Conservation (phyloP, 2,329 filamentous ascomycete species). For the Colletotrichum costaricense region DNA sequence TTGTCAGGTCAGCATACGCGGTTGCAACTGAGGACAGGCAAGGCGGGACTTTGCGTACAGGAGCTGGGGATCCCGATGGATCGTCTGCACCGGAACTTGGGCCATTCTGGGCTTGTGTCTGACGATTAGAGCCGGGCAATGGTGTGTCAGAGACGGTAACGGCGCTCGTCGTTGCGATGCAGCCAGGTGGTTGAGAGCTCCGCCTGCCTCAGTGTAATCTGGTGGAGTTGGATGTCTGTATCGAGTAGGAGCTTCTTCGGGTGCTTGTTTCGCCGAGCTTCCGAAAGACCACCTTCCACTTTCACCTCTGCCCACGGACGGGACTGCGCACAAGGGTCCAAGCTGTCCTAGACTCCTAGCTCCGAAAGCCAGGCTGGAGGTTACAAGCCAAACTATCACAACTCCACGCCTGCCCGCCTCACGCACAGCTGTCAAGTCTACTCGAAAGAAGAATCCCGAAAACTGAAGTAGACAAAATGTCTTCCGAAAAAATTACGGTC, state of each 20-base stretch:
- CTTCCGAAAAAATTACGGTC: conserved; percentile 70
- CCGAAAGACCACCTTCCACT: conserved; percentile 41
- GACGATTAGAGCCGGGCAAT: conserved; percentile 2
- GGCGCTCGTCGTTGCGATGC: conserved; percentile 13
- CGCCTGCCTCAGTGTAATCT: neutral
- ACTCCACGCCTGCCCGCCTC: conserved; percentile 1
- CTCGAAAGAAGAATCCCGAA: neutral
- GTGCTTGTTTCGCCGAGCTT: conserved; percentile 33
- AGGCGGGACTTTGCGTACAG: conserved; percentile 73
- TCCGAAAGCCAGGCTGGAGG: conserved; percentile 34
- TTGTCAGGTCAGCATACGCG: neutral
- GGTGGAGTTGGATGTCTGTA: neutral
- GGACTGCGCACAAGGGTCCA: conserved; percentile 29
- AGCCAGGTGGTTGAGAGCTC: conserved; percentile 12
- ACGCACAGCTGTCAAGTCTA: neutral
- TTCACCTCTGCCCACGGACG: conserved; percentile 4
- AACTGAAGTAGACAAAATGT: conserved; percentile 44
- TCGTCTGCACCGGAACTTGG: conserved; percentile 89
- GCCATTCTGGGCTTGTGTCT: conserved; percentile 70
- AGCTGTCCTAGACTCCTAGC: conserved; percentile 29
- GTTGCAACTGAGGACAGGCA: conserved; percentile 33
- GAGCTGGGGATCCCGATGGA: conserved; percentile 97
- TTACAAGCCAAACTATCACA: conserved; percentile 29
- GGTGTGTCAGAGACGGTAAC: neutral
- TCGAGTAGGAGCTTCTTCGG: conserved; percentile 29